Evolutionary conservation across 495 filamentous ascomycete species (phyloP).

Genomic region (Neurospora sp.): DNA sequence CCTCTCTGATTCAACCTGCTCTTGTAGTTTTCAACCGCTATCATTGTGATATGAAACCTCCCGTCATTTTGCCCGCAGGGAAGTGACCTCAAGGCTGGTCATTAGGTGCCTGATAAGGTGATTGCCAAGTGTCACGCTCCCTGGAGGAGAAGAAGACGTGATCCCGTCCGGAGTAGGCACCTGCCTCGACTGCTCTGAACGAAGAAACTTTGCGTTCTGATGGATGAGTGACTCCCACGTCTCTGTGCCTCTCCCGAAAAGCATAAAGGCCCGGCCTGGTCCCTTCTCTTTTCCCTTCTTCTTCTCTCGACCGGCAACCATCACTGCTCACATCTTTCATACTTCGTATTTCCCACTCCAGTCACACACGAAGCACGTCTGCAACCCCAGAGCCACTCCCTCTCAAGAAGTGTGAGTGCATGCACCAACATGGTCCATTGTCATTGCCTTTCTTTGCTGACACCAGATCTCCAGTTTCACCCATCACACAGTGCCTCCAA

Average conservation of each 20-base stretch:
- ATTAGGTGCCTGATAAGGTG: background rate
- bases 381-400: background rate
- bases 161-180: background rate
- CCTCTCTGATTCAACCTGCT: background rate
- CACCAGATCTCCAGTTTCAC: background rate
- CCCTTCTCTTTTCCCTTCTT: background rate
- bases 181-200: background rate
- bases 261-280: background rate
- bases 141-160: background rate
- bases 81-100: background rate
- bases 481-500: background rate
- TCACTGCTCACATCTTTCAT: background rate
- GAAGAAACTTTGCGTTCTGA: background rate
- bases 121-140: background rate
- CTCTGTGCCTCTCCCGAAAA: background rate
- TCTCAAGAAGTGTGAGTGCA: background rate
- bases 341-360: background rate
- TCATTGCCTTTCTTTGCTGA: background rate
- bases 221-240: background rate
- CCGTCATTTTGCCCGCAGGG: background rate
- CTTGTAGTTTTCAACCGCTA: background rate
- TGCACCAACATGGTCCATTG: background rate
- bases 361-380: background rate
- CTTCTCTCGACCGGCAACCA: background rate
- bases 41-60: background rate